Conservation (phyloP, 2,329 filamentous ascomycete species). For the Penicillium frequentans region DNA sequence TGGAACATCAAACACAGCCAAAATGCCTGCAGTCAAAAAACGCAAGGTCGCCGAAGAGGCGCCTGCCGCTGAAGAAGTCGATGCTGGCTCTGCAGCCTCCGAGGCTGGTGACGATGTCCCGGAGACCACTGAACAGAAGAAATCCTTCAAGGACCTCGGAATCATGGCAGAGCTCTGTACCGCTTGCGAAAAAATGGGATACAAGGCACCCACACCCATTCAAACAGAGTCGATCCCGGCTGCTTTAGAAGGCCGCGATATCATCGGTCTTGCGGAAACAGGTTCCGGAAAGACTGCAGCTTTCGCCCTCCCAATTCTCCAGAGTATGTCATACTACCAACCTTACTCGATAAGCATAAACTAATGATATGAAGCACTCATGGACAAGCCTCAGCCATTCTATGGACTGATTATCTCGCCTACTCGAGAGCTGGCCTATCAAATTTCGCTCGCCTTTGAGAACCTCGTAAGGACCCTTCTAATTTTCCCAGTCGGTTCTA, state of each 20-base stretch:
- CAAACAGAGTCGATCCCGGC: slow-evolving; percentile 80
- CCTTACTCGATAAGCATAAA: background rate
- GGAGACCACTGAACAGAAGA: slow-evolving; percentile 21
- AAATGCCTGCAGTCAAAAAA: slow-evolving; percentile 43
- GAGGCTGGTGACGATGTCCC: slow-evolving; percentile 10
- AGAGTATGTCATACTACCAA: slow-evolving; percentile 44
- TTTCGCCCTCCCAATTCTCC: slow-evolving; percentile 89
- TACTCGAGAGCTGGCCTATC: slow-evolving; percentile 87
- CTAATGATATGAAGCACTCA: slow-evolving; percentile 55
- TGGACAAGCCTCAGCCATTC: slow-evolving; percentile 81
- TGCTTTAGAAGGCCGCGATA: slow-evolving; percentile 76
- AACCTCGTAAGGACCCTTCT: slow-evolving; percentile 60
- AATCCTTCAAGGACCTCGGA: slow-evolving; percentile 60
- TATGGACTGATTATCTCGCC: slow-evolving; percentile 91
- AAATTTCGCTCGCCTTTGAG: slow-evolving; percentile 86
- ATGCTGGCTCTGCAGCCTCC: slow-evolving; percentile 22
- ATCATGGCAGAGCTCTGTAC: slow-evolving; percentile 86
- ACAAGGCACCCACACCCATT: slow-evolving; percentile 84
- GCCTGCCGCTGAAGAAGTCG: slow-evolving; percentile 19
- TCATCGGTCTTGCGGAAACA: slow-evolving; percentile 93
- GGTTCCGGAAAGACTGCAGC: slow-evolving; percentile 95
- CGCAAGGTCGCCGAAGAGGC: slow-evolving; percentile 37
- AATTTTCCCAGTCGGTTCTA: background rate
- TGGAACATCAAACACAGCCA: slow-evolving; percentile 7
- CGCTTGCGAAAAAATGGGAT: slow-evolving; percentile 78